These are phyloP conservation scores for Stipa capillata DNA, from an alignment of 176 grass and related monocot genomes.

Conservation along the genomic window DNA sequence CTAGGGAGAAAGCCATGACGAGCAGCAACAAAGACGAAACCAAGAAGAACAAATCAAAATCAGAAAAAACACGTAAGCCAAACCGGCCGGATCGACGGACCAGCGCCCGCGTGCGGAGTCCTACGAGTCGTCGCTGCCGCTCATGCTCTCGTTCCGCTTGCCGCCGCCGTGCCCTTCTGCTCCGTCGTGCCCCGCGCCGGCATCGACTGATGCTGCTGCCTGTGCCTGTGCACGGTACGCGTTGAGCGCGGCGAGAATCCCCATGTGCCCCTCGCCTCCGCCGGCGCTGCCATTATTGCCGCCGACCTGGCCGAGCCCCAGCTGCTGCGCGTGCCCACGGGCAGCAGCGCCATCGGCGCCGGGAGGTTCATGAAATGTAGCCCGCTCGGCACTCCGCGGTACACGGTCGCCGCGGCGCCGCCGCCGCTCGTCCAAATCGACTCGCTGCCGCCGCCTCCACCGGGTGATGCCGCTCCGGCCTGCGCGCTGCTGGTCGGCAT, in stretches of 20 bases:
- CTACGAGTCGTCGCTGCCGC: slow-evolving; percentile 76
- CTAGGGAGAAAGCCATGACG: not conserved
- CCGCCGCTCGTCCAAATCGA: slow-evolving; percentile 55
- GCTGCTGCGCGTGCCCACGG: slow-evolving; percentile 28
- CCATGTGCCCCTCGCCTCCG: slow-evolving; percentile 28
- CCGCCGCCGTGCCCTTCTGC: slow-evolving; percentile 12
- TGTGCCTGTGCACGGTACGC: slow-evolving; percentile 49
- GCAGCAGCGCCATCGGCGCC: slow-evolving; percentile 36
- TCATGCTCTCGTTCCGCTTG: slow-evolving; percentile 65
- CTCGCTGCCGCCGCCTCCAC: slow-evolving; percentile 29
- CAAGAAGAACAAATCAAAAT: slow-evolving; percentile 29
- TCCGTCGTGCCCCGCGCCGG: slow-evolving; percentile 25
- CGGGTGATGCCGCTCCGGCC: not conserved
- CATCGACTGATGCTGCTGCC: slow-evolving; percentile 27
- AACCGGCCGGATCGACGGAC: slow-evolving; percentile 1
- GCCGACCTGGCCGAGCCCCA: slow-evolving; percentile 21
- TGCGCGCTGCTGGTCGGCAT: slow-evolving; percentile 64
- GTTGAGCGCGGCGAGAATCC: slow-evolving; percentile 41
- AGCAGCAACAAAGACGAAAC: slow-evolving; percentile 17
- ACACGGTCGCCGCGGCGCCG: slow-evolving; percentile 31
- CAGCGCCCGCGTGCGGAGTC: slow-evolving; percentile 9
- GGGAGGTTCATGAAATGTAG: slow-evolving; percentile 60
- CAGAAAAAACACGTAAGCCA: not conserved
- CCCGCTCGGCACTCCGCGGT: slow-evolving; percentile 69
- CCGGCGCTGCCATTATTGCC: not conserved